These are phyloP conservation scores for Pseudozyma sp. DNA, from an alignment of 1,284 basidiomycete species.

Conservation along the genomic window DNA sequence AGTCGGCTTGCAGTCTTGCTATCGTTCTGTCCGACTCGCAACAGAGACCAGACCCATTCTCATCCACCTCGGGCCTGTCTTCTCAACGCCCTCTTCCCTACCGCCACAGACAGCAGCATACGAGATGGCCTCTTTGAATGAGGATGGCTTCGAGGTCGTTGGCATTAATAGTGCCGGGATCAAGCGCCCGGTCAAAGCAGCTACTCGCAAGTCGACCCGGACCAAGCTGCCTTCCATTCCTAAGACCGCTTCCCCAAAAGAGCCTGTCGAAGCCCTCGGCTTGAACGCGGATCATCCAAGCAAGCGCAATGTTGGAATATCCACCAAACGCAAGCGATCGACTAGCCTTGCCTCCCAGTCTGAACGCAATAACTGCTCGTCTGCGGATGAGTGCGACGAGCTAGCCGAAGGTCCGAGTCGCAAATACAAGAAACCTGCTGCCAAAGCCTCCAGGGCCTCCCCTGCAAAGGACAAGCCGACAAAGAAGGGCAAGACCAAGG, in stretches of 20 bases:
- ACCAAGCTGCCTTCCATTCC: slow-evolving; percentile 32
- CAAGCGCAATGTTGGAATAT: background rate
- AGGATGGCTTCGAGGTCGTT: slow-evolving; percentile 12
- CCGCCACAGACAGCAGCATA: background rate
- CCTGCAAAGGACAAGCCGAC: slow-evolving; percentile 1
- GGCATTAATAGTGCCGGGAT: slow-evolving; percentile 13
- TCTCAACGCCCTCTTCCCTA: too few relatives aligned
- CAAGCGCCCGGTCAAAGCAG: background rate
- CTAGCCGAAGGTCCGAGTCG: slow-evolving; percentile 28
- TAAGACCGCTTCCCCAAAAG: background rate
- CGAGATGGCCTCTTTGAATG: slow-evolving; percentile 5
- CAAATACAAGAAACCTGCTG: slow-evolving; percentile 21
- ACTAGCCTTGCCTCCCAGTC: slow-evolving; percentile 9
- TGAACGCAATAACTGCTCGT: background rate
- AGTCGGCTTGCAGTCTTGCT: too few relatives aligned
- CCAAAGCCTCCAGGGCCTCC: slow-evolving; percentile 4
- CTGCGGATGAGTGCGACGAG: slow-evolving; percentile 22
- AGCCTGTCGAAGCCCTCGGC: slow-evolving; percentile 1
- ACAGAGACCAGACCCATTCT: too few relatives aligned
- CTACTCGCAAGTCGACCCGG: slow-evolving; percentile 10
- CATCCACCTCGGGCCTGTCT: too few relatives aligned
- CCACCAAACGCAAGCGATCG: slow-evolving; percentile 16
- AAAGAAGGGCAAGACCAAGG: background rate
- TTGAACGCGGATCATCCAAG: slow-evolving; percentile 3
- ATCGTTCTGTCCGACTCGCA: background rate